Evolutionary conservation across 169 alveolate genomes (phyloP), one percentile per base, ranked within the genome.

Genomic region (Hepatocystis sp.): DNA sequence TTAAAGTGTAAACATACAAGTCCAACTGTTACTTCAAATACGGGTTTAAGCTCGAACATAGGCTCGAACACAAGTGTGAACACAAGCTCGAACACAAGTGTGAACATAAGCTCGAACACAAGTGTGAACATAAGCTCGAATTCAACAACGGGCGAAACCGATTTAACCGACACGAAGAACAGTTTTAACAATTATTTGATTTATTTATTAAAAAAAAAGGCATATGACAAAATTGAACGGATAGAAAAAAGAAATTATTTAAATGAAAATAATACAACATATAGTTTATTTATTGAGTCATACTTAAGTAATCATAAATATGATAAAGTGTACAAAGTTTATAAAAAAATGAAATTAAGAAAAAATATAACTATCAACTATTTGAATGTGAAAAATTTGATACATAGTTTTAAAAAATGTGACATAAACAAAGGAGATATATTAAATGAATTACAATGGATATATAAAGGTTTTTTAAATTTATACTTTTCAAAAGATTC

Each of bases 391-490:
- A 71, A 71, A 71, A 58, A 58, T 71, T 58, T 71, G 36, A 71
- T 71, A 71, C 65, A 71, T 32, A 71, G 86, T 46, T 71, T 71
- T 71, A 71, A 71, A 49, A 71, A 71, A 28, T 71, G 86, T 71
- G 76, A 71, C 46, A 13, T 71, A 34, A 65, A 71, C 76, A 71
- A 71, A 71, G 86, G 86, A 27, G 78, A 71, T 51, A 64, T 71
- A 39, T 36, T 71, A 40, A 71, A 71, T 71, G 86, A 71, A 56
- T 60, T 71, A 42, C 32, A 56, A 21, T 36, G 55, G 27, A 71
- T 71, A 19, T 56, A 34, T 71, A 71, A 71, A 71, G 25, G 49
- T 21, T 71, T 56, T 61, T 71, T 71, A 56, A 71, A 71, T 71
- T 71, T 71, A 71, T 71, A 71, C 46, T 71, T 71, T 52, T 71